Base-by-base conservation (phyloP, 208 protist genomes). In the Trypanosoma conorhini region DNA sequence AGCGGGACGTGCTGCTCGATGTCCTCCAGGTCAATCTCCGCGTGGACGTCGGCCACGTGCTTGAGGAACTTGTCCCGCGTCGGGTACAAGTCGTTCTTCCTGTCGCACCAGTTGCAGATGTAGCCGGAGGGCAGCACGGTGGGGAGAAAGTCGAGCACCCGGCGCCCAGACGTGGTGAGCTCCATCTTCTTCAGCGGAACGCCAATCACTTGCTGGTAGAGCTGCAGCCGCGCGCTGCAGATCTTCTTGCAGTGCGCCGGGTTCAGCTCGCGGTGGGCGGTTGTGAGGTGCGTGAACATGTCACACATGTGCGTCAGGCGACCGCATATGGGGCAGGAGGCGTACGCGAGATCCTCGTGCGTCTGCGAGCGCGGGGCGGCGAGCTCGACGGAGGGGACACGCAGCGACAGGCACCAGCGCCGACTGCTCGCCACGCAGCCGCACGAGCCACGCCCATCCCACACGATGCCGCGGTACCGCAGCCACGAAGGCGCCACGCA, bases 51-150 rank as follows among this genome's bases (percentile, higher is more conserved):
- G 33, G 81, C 73, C 9, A 96, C 86, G 77, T 96, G 92, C 44
- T 74, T 60, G 13, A 96, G 84, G 69, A 96, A 89, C 13, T 82
- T 80, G 64, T 96, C 92, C 7, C 92, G 80, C 31, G 88, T 93
- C 22, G 76, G 60, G 59, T 89, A 87, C 28, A 77, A 55, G 19
- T 69, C 70, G 10, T 61, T 59, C 46, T 65, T 60, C 13, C 76
- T 26, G 19, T 80, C 76, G 67, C 92, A 96, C 89, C 88, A 95
- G 63, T 96, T 92, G 80, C 92, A 96, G 22, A 83, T 65, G 74
- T 95, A 96, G 30, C 92, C 92, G 5, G 62, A 31, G 0, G 74
- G 74, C 2, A 80, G 77, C 40, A 94, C 57, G 1, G 89, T 96
- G 12, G 92, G 92, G 42, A 91, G 48, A 22, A 75, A 72, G 54